Evolutionary conservation across 2,329 filamentous ascomycete species (phyloP), one percentile per base, ranked within the genome.

Genomic region (Trichoderma atrobrunneum): DNA sequence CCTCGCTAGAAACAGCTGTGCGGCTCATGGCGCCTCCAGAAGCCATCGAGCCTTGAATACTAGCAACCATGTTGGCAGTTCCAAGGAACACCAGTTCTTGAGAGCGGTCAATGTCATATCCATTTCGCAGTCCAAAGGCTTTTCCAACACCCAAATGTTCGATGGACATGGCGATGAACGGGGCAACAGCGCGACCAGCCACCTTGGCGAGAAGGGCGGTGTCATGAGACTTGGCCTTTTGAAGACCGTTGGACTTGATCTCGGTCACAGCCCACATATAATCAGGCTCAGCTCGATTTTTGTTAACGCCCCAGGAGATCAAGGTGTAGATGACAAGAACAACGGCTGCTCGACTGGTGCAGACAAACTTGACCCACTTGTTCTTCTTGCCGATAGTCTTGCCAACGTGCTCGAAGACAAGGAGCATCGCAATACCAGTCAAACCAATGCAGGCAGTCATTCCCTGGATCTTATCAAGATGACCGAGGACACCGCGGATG

Each of bases 1-100:
- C 90, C 34, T 88, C 85, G 0, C 88, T 90, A 81, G 91, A 92
- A 76, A 92, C 89, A 10, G 90, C 89, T 1, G 90, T 91, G 11
- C 90, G 84, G 0, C 89, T 91, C 87, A 92, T 91, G 74, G 89
- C 89, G 28, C 89, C 90, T 14, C 89, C 88, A 14, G 90, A 84
- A 0, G 88, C 84, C 87, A 91, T 90, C 11, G 87, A 83, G 26
- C 88, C 87, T 78, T 92, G 91, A 80, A 91, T 88, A 61, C 86
- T 87, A 80, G 91, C 91, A 80, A 89, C 84, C 72, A 91, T 85
- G 79, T 91, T 91, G 54, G 86, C 85, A 18, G 88, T 79, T 11
- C 89, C 90, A 3, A 91, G 86, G 75, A 89, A 91, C 71, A 87
- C 87, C 2, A 92, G 85, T 74, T 92, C 90, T 77, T 92, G 89